Base-by-base conservation (phyloP, 2,329 filamentous ascomycete genomes). In the Colletotrichum spinosum region DNA sequence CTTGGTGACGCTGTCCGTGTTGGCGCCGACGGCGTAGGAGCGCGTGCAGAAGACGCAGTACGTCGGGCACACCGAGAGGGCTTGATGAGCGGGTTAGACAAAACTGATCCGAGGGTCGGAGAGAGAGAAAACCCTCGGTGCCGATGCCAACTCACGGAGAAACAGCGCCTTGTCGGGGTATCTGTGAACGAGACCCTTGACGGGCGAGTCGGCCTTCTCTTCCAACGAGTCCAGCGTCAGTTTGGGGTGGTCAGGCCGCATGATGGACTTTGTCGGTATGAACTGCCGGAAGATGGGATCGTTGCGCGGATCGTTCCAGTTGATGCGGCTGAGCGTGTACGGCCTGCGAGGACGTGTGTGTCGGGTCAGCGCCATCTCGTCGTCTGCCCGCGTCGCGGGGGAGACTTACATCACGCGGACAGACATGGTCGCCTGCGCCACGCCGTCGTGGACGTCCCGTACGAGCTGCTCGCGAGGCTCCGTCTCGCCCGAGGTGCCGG, bases 41-140 rank as follows among this genome's bases (percentile, higher is more conserved):
- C 88, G 83, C 2, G 88, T 90, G 74, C 88, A 90, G 70, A 83
- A 90, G 55, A 81, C 79, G 74, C 88, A 90, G 72, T 89, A 89
- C 0, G 88, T 85, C 0, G 87, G 87, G 69, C 88, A 90, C 13
- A 87, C 83, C 2, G 84, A 86, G 0, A 82, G 84, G 11, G 86
- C 87, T 88, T 37, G 39, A 25, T 11, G 13, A 38, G 39, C 39
- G 15, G 6, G 13, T 53, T 39, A 42, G 13, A 17, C 13, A 8
- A 37, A 37, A 60, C 38, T 13, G 33, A 17, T 17, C 17, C 17
- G 17, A 17, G 17, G 17, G 17, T 17, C 17, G 17, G 17, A 17
- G 17, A 17, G 17, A 17, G 17, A 17, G 2, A 3, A 17, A 17
- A 17, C 15, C 1, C 10, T 6, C 15, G 11, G 44, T 13, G 17